Percentiles rank a stretch among this genome's conserved stretches.
phyloP scores from a whole-genome alignment of 192 early-diverging fungal genomes.

The Backusella liffmaniae region DNA sequence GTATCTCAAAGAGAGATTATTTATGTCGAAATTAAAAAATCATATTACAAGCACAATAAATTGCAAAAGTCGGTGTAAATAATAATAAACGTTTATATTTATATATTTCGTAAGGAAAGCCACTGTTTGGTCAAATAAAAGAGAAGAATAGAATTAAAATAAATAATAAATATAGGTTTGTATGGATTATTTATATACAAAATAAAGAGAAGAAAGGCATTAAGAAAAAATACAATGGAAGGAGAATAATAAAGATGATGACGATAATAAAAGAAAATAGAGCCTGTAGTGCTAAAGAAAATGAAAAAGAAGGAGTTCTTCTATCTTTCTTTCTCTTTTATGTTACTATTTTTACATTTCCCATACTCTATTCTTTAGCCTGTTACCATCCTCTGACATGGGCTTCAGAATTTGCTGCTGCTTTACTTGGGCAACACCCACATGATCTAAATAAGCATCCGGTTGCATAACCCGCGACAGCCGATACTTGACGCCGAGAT shows the following conservation, averaged over 20 bases:
- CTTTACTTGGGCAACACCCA: constrained; percentile 12
- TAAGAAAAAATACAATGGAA: background rate
- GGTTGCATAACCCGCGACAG: constrained; percentile 38
- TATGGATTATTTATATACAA: constrained; percentile 9
- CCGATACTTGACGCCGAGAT: constrained; percentile 39
- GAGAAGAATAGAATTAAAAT: background rate
- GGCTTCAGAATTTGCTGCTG: background rate
- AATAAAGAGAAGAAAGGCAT: background rate
- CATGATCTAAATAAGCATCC: constrained; percentile 35
- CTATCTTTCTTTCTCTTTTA: background rate
- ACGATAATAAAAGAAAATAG: background rate
- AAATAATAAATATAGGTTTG: background rate
- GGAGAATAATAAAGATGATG: background rate
- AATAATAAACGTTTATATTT: background rate
- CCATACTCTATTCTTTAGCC: background rate
- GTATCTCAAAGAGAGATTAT: background rate
- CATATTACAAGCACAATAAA: background rate
- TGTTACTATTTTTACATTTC: constrained; percentile 7
- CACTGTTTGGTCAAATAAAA: background rate
- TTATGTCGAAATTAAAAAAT: background rate
- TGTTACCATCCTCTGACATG: background rate
- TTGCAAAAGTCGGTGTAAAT: background rate
- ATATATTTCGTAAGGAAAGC: background rate
- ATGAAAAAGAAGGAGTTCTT: background rate
- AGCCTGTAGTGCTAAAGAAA: background rate